These are phyloP conservation scores for Solanum rostratum DNA, from an alignment of 257 asterid genomes.

Conservation along the genomic window DNA sequence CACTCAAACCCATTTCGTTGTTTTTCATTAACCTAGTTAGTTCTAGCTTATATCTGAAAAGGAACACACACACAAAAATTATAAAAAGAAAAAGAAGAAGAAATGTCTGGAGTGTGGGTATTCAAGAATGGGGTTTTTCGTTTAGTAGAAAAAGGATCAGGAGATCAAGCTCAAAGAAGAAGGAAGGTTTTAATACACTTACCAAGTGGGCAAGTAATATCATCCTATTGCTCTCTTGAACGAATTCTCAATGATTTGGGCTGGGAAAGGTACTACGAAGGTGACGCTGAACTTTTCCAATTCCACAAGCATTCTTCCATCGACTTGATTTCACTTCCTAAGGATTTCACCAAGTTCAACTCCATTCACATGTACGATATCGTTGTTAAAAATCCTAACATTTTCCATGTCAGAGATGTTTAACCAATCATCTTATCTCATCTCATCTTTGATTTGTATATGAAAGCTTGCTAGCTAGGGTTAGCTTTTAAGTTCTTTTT, in stretches of 20 bases:
- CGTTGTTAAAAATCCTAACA: slow-evolving; percentile 77
- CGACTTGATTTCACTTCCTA: slow-evolving; percentile 75
- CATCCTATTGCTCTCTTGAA: slow-evolving; percentile 56
- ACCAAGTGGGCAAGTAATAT: slow-evolving; percentile 48
- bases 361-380: slow-evolving; percentile 84
- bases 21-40: not conserved
- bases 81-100: too few species aligned
- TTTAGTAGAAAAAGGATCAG: slow-evolving; percentile 50
- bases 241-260: slow-evolving; percentile 47
- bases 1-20: not conserved
- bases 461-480: not conserved
- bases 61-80: not conserved
- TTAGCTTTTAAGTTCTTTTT: not conserved
- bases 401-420: slow-evolving; percentile 68
- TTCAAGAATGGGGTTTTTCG: slow-evolving; percentile 76
- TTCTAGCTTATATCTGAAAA: not conserved
- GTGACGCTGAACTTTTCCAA: slow-evolving; percentile 57
- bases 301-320: slow-evolving; percentile 74
- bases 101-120: slow-evolving; percentile 90
- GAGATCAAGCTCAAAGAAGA: slow-evolving; percentile 21
- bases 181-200: slow-evolving; percentile 65
- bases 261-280: slow-evolving; percentile 75
- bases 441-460: not conserved
- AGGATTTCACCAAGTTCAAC: slow-evolving; percentile 55
- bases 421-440: not conserved